These are phyloP conservation scores for Flaveria linearis DNA, from an alignment of 129 eudicot genomes.

Conservation along the genomic window DNA sequence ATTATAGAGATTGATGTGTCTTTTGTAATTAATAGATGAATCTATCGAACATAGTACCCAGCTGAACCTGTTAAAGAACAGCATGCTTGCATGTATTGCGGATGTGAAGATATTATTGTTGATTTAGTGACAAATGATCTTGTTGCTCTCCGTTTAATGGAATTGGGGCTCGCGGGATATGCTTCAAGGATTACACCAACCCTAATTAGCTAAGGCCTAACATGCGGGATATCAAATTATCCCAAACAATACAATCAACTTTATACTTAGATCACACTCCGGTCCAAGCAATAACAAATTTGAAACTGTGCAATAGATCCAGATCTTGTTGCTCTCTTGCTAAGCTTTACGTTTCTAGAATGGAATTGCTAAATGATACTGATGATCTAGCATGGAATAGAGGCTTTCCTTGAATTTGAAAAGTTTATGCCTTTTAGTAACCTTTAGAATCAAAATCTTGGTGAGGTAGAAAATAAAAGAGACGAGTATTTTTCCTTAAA, in stretches of 20 bases:
- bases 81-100: background rate
- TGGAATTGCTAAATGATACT: background rate
- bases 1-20: background rate
- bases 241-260: too few relatives aligned
- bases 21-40: background rate
- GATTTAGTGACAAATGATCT: too few relatives aligned
- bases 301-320: too few relatives aligned
- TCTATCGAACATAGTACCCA: background rate
- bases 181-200: too few relatives aligned
- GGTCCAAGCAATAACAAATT: too few relatives aligned
- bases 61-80: constrained; percentile 15
- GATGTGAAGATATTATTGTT: background rate
- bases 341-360: constrained; percentile 1
- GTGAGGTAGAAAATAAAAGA: constrained; percentile 5
- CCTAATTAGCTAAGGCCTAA: too few relatives aligned
- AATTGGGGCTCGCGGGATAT: too few relatives aligned
- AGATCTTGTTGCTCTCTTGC: background rate
- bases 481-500: background rate
- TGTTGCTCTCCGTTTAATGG: too few relatives aligned
- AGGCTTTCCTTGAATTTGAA: background rate
- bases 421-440: background rate
- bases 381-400: background rate
- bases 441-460: background rate
- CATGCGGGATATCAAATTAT: too few relatives aligned
- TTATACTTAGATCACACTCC: too few relatives aligned